A percentile compares a stretch with the other conserved stretches of the same genome.
Conservation (phyloP, 177 flowering plant species). For the Vitis hybrid region DNA sequence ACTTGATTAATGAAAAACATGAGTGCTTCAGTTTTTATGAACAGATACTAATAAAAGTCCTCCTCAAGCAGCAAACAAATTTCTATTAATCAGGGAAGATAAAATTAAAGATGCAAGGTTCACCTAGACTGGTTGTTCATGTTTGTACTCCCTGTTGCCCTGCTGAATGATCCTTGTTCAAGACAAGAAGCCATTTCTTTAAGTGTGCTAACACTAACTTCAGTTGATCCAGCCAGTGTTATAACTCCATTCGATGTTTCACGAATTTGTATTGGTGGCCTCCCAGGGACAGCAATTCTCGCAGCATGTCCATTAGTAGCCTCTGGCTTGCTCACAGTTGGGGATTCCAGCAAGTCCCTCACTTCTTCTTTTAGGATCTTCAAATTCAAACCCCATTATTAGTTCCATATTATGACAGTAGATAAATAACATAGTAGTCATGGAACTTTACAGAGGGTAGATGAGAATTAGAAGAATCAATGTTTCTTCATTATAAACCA, state of each 20-base stretch:
- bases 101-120: background rate
- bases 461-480: background rate
- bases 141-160: conserved; percentile 94
- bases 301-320: conserved; percentile 54
- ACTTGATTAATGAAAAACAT: background rate
- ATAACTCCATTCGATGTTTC: conserved; percentile 88
- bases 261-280: conserved; percentile 83
- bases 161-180: conserved; percentile 79
- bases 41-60: background rate
- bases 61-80: background rate
- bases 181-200: conserved; percentile 87
- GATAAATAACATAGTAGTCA: background rate
- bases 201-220: conserved; percentile 58
- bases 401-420: background rate
- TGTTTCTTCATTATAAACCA: background rate
- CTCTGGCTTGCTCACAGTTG: conserved; percentile 47
- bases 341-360: conserved; percentile 69
- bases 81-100: background rate
- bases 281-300: conserved; percentile 62
- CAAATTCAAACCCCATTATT: conserved; percentile 16
- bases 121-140: conserved; percentile 97
- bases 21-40: background rate
- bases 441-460: background rate
- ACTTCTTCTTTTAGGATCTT: conserved; percentile 94
- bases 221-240: conserved; percentile 84